Conservation (phyloP, 192 early-diverging fungal species). For the Podila epigama region DNA sequence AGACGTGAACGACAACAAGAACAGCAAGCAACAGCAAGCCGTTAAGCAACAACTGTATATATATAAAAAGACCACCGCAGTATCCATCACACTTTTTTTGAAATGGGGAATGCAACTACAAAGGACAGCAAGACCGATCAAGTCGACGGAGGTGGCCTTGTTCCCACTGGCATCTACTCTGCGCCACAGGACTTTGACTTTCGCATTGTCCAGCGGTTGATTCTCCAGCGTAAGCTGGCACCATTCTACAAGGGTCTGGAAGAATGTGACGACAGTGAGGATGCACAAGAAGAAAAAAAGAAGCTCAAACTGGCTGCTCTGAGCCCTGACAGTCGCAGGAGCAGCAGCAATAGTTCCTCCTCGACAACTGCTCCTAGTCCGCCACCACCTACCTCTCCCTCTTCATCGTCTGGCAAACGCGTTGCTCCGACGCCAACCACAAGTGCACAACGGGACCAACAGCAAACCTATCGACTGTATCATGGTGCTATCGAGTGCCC, state of each 20-base stretch:
- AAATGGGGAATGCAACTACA: conserved; percentile 52
- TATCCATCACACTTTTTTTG: not conserved
- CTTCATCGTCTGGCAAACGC: conserved; percentile 4
- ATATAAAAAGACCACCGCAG: not conserved
- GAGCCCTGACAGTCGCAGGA: conserved; percentile 1
- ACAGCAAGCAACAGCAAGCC: too few species aligned
- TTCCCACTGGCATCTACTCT: conserved; percentile 75
- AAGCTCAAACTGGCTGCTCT: conserved; percentile 9
- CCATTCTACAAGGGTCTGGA: conserved; percentile 90
- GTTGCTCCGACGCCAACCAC: too few species aligned
- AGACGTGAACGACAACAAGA: too few species aligned
- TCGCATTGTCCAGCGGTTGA: conserved; percentile 74
- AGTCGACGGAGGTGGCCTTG: conserved; percentile 70
- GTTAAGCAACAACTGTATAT: not conserved
- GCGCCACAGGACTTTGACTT: conserved; percentile 82
- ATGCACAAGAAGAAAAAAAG: conserved; percentile 44
- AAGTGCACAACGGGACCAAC: not conserved
- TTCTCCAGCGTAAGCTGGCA: conserved; percentile 74
- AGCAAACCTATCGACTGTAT: conserved; percentile 55
- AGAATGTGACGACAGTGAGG: conserved; percentile 62
- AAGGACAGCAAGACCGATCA: conserved; percentile 51
- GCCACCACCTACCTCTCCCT: conserved; percentile 11
- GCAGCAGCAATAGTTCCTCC: conserved; percentile 26
- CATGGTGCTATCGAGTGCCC: conserved; percentile 87
- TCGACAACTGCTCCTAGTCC: not conserved